Evolutionary conservation across 441 rosid species (phyloP).

Genomic region (Populus hybrid): DNA sequence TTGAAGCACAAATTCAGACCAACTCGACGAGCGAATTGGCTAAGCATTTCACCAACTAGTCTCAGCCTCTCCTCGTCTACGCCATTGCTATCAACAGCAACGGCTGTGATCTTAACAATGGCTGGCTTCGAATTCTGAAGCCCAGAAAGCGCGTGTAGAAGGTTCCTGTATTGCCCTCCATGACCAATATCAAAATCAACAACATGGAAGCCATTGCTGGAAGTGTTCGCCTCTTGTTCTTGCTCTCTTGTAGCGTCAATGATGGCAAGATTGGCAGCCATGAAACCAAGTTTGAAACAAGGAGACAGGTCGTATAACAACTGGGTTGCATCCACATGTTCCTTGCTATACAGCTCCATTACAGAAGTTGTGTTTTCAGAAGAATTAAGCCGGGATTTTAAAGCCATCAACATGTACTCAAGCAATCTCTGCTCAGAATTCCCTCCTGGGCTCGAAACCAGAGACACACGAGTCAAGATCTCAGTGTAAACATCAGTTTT

Average conservation of each 20-base stretch:
- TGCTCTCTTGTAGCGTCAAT: slow-evolving; percentile 52
- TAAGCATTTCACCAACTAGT: slow-evolving; percentile 44
- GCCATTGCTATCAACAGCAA: slow-evolving; percentile 31
- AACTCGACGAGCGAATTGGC: slow-evolving; percentile 31
- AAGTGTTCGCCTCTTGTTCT: slow-evolving; percentile 8
- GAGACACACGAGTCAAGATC: slow-evolving; percentile 59
- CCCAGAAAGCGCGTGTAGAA: slow-evolving; percentile 61
- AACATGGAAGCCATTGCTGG: slow-evolving; percentile 49
- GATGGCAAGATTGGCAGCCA: slow-evolving; percentile 85
- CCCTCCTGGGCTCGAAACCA: slow-evolving; percentile 46
- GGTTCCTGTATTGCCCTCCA: slow-evolving; percentile 63
- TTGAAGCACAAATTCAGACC: slow-evolving; percentile 50
- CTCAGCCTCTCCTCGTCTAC: slow-evolving; percentile 47
- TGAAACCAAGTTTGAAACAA: slow-evolving; percentile 77
- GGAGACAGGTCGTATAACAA: slow-evolving; percentile 67
- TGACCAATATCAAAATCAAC: slow-evolving; percentile 79
- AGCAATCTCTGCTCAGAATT: slow-evolving; percentile 73
- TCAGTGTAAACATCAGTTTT: slow-evolving; percentile 53
- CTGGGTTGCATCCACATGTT: slow-evolving; percentile 55
- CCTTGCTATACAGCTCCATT: slow-evolving; percentile 50
- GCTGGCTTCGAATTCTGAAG: slow-evolving; percentile 32
- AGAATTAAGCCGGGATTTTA: slow-evolving; percentile 54
- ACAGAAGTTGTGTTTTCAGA: slow-evolving; percentile 47
- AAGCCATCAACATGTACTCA: slow-evolving; percentile 55
- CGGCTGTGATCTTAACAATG: slow-evolving; percentile 64